Percentiles rank a stretch among this genome's conserved stretches.
phyloP scores from a whole-genome alignment of 441 rosid species.

The Capsella rubella region DNA sequence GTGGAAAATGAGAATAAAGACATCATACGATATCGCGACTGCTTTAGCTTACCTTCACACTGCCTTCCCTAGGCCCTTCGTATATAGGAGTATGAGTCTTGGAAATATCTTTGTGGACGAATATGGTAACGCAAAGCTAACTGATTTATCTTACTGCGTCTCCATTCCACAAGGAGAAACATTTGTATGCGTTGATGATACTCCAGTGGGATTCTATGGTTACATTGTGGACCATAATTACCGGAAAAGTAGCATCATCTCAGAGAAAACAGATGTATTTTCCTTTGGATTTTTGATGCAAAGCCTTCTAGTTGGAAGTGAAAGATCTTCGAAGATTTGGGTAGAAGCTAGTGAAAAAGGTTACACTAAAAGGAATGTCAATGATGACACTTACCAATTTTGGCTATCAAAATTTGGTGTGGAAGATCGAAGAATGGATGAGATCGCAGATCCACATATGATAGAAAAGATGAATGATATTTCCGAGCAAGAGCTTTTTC shows the following conservation, averaged over 20 bases:
- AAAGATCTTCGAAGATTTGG: neutral
- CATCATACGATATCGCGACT: neutral
- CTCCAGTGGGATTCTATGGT: neutral
- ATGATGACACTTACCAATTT: neutral
- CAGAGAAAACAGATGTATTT: neutral
- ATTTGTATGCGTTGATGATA: neutral
- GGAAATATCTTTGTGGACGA: neutral
- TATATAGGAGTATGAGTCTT: neutral
- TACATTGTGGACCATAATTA: neutral
- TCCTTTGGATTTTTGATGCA: neutral
- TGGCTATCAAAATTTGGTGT: neutral
- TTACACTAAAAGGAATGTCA: neutral
- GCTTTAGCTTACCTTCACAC: slow-evolving; percentile 16
- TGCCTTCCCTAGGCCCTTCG: neutral
- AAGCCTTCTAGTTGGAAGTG: neutral
- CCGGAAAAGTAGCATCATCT: neutral
- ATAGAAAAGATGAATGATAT: neutral
- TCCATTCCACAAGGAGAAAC: neutral
- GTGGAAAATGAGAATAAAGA: neutral
- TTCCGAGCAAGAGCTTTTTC: neutral
- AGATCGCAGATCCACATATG: neutral
- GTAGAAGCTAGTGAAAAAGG: neutral
- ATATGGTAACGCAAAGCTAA: neutral
- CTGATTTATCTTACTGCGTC: neutral
- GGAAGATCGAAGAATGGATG: neutral